These are phyloP conservation scores for Pythium apleroticum DNA, from an alignment of 352 stramenopile genomes.

Conservation along the genomic window DNA sequence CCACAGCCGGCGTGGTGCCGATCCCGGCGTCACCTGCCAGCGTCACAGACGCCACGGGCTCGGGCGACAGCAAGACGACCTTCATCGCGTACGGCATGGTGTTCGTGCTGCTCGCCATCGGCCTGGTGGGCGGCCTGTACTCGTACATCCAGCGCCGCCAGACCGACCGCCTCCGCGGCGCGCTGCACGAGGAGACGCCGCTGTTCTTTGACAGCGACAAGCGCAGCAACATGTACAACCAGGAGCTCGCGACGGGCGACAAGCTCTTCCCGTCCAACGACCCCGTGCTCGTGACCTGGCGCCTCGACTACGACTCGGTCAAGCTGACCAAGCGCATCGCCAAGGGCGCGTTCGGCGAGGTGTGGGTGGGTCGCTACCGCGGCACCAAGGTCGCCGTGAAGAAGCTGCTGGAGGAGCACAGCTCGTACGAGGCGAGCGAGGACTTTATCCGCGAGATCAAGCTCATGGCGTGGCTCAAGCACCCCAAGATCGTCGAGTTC, in stretches of 20 bases:
- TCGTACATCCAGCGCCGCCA: conserved; percentile 38
- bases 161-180: conserved; percentile 41
- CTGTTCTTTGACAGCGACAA: conserved; percentile 72
- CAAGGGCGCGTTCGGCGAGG: conserved; percentile 68
- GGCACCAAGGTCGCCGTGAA: conserved; percentile 61
- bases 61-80: conserved; percentile 34
- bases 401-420: conserved; percentile 43
- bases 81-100: conserved; percentile 50
- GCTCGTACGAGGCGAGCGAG: conserved; percentile 50
- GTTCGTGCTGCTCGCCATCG: conserved; percentile 43
- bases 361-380: conserved; percentile 70
- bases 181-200: conserved; percentile 68
- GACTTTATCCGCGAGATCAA: conserved; percentile 71
- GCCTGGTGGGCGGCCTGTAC: conserved; percentile 43
- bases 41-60: conserved; percentile 4
- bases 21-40: conserved; percentile 12
- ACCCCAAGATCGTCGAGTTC: conserved; percentile 68
- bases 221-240: conserved; percentile 48
- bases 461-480: conserved; percentile 67
- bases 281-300: conserved; percentile 68
- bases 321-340: conserved; percentile 63
- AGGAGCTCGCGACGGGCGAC: conserved; percentile 55
- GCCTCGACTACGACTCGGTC: conserved; percentile 68
- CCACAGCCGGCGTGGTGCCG: neutral
- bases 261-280: conserved; percentile 72